A percentile compares a stretch with the other conserved stretches of the same genome.
Conservation (phyloP, 2,329 filamentous ascomycete genomes). For the Rhynchosporium graminicola region DNA sequence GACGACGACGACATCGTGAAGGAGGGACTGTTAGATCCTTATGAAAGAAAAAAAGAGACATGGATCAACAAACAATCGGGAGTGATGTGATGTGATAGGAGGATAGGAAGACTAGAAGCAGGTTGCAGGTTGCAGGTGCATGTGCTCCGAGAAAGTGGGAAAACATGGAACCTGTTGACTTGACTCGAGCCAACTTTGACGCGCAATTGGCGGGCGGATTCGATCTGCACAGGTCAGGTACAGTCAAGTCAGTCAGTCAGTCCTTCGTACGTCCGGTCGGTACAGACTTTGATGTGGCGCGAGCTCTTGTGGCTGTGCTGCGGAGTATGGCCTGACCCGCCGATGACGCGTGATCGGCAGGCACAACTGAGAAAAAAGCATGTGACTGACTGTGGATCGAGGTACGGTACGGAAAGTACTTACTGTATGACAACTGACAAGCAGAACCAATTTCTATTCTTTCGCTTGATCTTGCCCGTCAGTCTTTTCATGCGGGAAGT, state of each 20-base stretch:
- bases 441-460: too few relatives aligned
- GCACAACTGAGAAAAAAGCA: background rate
- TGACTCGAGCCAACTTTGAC: slow-evolving; percentile 12
- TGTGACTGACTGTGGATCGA: background rate
- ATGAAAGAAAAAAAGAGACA: slow-evolving; percentile 21
- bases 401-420: too few relatives aligned
- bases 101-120: slow-evolving; percentile 11
- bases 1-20: slow-evolving; percentile 30
- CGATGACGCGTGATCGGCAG: slow-evolving; percentile 13
- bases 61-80: slow-evolving; percentile 19
- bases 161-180: slow-evolving; percentile 19
- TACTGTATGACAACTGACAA: too few relatives aligned
- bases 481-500: too few relatives aligned
- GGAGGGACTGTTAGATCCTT: slow-evolving; percentile 17
- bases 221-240: too few relatives aligned
- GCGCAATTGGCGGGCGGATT: background rate
- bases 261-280: too few relatives aligned
- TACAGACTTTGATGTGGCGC: background rate
- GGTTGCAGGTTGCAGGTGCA: background rate
- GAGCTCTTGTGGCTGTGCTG: background rate
- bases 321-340: background rate
- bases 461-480: too few relatives aligned
- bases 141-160: slow-evolving; percentile 13
- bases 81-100: slow-evolving; percentile 10
- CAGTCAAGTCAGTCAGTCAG: too few relatives aligned